These are phyloP conservation scores for Huiozyma sinensis DNA, from an alignment of 805 yeast genomes.

Conservation along the genomic window DNA sequence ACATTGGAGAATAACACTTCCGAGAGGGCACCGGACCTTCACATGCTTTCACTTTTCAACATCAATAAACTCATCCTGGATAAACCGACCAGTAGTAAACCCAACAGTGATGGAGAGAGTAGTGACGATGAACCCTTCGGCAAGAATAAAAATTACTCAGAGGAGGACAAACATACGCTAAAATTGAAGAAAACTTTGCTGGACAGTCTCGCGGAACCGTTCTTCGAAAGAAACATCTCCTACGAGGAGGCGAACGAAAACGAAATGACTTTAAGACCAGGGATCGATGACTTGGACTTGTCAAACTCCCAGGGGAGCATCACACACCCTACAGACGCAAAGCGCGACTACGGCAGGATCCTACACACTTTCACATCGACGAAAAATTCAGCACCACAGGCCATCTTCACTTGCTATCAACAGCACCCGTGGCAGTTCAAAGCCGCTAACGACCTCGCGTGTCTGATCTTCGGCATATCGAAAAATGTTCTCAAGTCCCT, in stretches of 20 bases:
- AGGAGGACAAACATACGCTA: slow-evolving; percentile 5
- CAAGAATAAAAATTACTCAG: not conserved
- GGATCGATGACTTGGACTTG: slow-evolving; percentile 13
- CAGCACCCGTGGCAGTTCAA: slow-evolving; percentile 69
- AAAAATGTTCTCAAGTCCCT: slow-evolving; percentile 49
- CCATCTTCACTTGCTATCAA: slow-evolving; percentile 69
- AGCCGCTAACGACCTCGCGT: slow-evolving; percentile 84
- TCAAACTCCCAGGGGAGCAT: slow-evolving; percentile 3
- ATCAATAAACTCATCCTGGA: slow-evolving; percentile 23
- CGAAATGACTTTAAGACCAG: slow-evolving; percentile 27
- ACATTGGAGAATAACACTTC: slow-evolving; percentile 24
- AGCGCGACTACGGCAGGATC: slow-evolving; percentile 32
- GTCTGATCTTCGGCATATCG: slow-evolving; percentile 75
- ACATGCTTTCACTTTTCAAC: slow-evolving; percentile 25
- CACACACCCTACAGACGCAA: slow-evolving; percentile 5
- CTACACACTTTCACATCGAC: slow-evolving; percentile 59
- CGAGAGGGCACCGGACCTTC: slow-evolving; percentile 23
- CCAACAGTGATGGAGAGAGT: not conserved
- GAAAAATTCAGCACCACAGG: slow-evolving; percentile 67
- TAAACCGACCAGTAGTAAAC: slow-evolving; percentile 3
- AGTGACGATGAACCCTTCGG: not conserved
- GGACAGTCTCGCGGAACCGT: slow-evolving; percentile 28
- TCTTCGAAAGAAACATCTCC: slow-evolving; percentile 20
- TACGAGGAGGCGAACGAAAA: slow-evolving; percentile 11
- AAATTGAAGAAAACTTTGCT: slow-evolving; percentile 19